Evolutionary conservation across 2,329 filamentous ascomycete genomes (phyloP).

Genomic region (Trichoderma sp.): DNA sequence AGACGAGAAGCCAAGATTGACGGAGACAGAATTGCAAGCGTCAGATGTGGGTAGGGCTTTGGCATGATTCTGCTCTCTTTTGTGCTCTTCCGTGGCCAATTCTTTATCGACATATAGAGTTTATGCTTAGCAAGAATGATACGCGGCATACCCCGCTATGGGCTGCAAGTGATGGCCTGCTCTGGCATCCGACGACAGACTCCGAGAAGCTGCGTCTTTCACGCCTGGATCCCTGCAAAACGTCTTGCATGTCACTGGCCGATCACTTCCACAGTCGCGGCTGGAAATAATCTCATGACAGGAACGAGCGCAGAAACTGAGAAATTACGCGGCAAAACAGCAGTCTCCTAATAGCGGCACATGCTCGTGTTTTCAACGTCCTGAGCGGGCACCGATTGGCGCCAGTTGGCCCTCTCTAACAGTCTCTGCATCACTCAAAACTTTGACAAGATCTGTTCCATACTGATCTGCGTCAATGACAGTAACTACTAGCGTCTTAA

Average conservation of each 20-base stretch:
- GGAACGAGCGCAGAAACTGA: not conserved
- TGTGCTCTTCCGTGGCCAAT: not conserved
- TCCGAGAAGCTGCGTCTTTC: not conserved
- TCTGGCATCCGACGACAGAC: not conserved
- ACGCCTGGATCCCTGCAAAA: not conserved
- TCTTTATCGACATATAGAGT: not conserved
- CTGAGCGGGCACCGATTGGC: not conserved
- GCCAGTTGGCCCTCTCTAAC: not conserved
- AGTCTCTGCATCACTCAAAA: not conserved
- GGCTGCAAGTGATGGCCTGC: not conserved
- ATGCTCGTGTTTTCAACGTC: not conserved
- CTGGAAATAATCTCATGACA: not conserved
- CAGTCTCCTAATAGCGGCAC: not conserved
- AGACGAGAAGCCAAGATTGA: not conserved
- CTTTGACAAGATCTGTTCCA: not conserved
- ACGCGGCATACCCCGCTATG: constrained; percentile 1
- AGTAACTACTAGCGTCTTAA: not conserved
- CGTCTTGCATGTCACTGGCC: not conserved
- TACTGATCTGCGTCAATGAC: not conserved
- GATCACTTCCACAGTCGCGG: not conserved
- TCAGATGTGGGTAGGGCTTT: not conserved
- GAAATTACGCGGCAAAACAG: not conserved
- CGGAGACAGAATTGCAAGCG: not conserved
- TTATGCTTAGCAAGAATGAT: not conserved
- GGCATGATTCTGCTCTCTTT: not conserved